Base-by-base conservation (phyloP, 192 early-diverging fungal genomes). In the Coemansia sp. region DNA sequence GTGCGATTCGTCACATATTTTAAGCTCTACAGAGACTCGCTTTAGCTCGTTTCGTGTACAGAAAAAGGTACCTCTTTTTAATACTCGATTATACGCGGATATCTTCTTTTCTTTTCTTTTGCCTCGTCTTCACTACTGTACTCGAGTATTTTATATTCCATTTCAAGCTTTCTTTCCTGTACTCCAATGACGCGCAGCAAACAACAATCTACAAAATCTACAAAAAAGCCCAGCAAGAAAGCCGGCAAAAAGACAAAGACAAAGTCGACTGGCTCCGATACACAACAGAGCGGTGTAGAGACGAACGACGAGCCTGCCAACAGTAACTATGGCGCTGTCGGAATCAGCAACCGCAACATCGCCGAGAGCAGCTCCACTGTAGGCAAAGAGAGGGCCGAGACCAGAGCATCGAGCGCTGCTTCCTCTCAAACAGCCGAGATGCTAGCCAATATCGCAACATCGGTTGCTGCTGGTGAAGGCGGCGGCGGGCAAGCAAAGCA, bases 241-340 rank as follows among this genome's bases (percentile, higher is more conserved):
- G 52, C 52, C 33, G 52, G 52, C 15, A 54, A 54, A 25, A 54
- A 54, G n/a, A 25, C 30, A 6, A 54, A 31, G 29, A 6, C 52
- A 6, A 28, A 33, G 52, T n/a, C 27, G 29, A 1, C 15, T n/a
- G 52, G 29, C 33, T 54, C 52, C n/a, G 29, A 17, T 30, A 19
- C 30, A 33, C 30, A n/a, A n/a, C n/a, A 29, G 27, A 14, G 29
- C 0, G n/a, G 29, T 30, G 17, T 20, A 31, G 30, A n/a, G 17
- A 4, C 15, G 2, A 25, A 17, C 23, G n/a, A n/a, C n/a, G 29
- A 29, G 27, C 17, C 27, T 4, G 52, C 52, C 27, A 14, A 54
- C 9, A n/a, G n/a, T n/a, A 65, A 58, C 63, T 65, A 65, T 20
- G 63, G 63, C 27, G 47, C 63, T 19, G 37, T 65, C 25, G 31